Evolutionary conservation across 2,329 filamentous ascomycete genomes (phyloP).

Genomic region (Neospermospora avenae): DNA sequence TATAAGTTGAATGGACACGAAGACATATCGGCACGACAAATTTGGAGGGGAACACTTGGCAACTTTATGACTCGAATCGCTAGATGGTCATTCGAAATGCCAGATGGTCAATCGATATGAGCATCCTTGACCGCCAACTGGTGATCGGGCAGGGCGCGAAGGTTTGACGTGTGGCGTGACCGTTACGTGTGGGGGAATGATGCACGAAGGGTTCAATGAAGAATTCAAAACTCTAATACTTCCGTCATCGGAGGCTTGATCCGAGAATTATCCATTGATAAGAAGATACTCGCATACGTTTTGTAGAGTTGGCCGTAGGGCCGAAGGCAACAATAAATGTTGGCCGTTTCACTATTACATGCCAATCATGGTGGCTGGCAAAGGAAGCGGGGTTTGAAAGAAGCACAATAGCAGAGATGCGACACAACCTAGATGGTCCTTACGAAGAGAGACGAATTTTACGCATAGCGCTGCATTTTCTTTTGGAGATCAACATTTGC

Average conservation of each 20-base stretch:
- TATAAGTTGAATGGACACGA: background rate
- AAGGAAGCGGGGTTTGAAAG: background rate
- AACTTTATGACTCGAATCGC: background rate
- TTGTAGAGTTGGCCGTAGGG: background rate
- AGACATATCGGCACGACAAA: background rate
- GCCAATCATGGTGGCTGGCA: background rate
- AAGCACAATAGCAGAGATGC: background rate
- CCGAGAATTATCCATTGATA: background rate
- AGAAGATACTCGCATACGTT: background rate
- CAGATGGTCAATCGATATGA: background rate
- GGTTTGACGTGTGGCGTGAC: background rate
- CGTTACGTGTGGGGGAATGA: background rate
- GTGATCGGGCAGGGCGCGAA: background rate
- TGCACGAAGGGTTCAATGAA: conserved; percentile 2
- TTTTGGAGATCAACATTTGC: background rate
- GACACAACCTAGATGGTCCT: background rate
- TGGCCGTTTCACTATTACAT: background rate
- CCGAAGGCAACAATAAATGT: background rate
- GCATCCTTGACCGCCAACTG: background rate
- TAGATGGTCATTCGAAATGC: background rate
- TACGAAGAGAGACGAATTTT: background rate
- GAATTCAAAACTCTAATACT: background rate
- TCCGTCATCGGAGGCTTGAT: conserved; percentile 4
- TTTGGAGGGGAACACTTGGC: background rate
- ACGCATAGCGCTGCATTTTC: conserved; percentile 11